Conservation (phyloP, 2,329 filamentous ascomycete genomes). For the Colletotrichum destructivum region DNA sequence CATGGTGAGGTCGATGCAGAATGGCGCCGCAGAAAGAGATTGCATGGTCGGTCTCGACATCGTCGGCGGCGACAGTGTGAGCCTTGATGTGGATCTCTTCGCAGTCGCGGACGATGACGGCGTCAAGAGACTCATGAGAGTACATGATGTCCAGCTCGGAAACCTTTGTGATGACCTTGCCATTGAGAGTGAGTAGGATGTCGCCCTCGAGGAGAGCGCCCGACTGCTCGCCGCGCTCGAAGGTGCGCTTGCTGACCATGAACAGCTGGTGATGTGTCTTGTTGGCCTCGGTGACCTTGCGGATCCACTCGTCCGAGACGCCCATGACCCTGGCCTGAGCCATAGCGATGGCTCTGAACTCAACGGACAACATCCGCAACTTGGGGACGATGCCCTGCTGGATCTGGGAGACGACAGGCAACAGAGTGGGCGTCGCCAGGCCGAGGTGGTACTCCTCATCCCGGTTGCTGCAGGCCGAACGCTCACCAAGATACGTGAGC, state of each 20-base stretch:
- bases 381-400: conserved; percentile 84
- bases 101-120: conserved; percentile 88
- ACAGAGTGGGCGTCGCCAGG: conserved; percentile 87
- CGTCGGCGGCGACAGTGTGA: conserved; percentile 88
- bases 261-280: conserved; percentile 96
- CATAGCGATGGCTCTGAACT: conserved; percentile 97
- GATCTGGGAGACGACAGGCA: conserved; percentile 91
- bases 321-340: conserved; percentile 97
- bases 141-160: conserved; percentile 98
- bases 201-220: conserved; percentile 87
- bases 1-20: conserved; percentile 93
- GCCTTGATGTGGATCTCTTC: conserved; percentile 83
- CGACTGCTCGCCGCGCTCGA: conserved; percentile 67
- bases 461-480: conserved; percentile 81
- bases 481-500: conserved; percentile 96
- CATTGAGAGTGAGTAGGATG: conserved; percentile 91
- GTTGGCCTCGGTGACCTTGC: conserved; percentile 89
- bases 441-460: conserved; percentile 98
- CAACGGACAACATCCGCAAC: conserved; percentile 91
- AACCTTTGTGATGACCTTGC: conserved; percentile 91
- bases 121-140: conserved; percentile 85
- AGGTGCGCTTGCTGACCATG: conserved; percentile 94
- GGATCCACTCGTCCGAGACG: conserved; percentile 95
- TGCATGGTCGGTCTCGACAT: conserved; percentile 92
- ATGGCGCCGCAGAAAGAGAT: conserved; percentile 97